Conservation (phyloP, 139 green algal genomes). For the Closterium sp. region DNA sequence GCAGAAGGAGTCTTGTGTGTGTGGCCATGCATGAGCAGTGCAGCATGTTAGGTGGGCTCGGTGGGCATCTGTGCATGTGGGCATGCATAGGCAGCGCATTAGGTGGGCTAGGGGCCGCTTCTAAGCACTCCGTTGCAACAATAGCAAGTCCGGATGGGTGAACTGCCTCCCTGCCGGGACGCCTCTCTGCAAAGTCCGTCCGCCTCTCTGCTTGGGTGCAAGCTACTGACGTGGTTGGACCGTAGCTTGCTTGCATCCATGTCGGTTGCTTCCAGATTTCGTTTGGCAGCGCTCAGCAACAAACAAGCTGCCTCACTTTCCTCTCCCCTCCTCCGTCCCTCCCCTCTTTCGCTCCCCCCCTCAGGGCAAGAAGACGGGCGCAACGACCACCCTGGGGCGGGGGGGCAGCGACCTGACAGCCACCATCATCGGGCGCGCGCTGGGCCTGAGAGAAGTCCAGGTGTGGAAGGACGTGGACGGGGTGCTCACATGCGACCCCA, state of each 20-base stretch:
- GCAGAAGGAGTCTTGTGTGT: too few relatives aligned
- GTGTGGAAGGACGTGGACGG: conserved; percentile 99
- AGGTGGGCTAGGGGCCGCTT: not conserved
- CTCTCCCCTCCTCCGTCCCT: not conserved
- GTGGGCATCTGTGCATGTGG: too few relatives aligned
- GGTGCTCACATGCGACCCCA: conserved; percentile 91
- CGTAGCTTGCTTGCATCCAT: not conserved
- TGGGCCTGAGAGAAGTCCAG: conserved; percentile 81
- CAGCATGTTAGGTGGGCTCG: too few relatives aligned
- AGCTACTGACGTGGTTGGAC: not conserved
- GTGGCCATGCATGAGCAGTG: too few relatives aligned
- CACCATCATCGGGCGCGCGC: conserved; percentile 86
- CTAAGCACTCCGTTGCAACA: not conserved
- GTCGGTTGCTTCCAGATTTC: not conserved
- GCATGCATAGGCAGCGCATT: conserved; percentile 41
- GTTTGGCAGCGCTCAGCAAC: too few relatives aligned
- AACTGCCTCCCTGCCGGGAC: not conserved
- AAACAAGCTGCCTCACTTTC: not conserved
- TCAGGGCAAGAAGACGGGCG: conserved; percentile 63
- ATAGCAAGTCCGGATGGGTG: not conserved
- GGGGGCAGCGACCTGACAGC: conserved; percentile 92
- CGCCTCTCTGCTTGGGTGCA: too few relatives aligned
- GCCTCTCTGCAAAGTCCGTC: too few relatives aligned
- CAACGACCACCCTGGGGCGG: conserved; percentile 94
- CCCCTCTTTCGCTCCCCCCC: too few relatives aligned